Evolutionary conservation across 345 rosid genomes (phyloP), one percentile per base, ranked within the genome.

Genomic region (Linum usitatissimum): DNA sequence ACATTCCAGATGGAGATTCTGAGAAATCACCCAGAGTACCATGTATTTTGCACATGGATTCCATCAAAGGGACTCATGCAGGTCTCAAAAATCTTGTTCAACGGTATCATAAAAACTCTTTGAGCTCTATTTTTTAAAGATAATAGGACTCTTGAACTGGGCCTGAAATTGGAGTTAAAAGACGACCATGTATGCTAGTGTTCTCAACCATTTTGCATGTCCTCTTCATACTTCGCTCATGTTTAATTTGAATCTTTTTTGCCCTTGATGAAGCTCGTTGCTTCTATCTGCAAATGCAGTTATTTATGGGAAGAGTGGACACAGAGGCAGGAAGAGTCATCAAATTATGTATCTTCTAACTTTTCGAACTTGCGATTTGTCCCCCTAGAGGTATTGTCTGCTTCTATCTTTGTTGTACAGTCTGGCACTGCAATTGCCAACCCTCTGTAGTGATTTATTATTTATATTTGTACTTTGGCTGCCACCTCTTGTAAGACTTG

Each of bases 221-320:
- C 23, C 38, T 57, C 34, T 48, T 42, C 23, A 34, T 30, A 19
- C 18, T 48, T 30, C 4, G 20, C 30, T 31, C 36, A 31, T 6
- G 10, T 6, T 0, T 57, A 21, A 20, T 51, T 18, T 45, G 9
- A 56, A 57, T 40, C 1, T 57, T 31, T 12, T 17, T 9, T 15
- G 3, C 28, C 48, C 13, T n/a, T 10, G 20, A n/a, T n/a, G 17
- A 21, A 57, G 23, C 4, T 57, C 6, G 9, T 20, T 13, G 30
- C 49, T 64, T 48, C 0, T 21, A 18, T 34, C 40, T 53, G 68
- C 77, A 65, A 68, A 66, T 76, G 62, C 81, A 93, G 99, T 69
- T 93, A 90, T 76, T 70, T 93, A 55, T 80, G 87, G 80, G 96
- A 93, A 75, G 99, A 93, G 65, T 93, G 97, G 97, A 90, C 84